phyloP scores from a whole-genome alignment of 305 asterid genomes.

The Solanum hybrid region DNA sequence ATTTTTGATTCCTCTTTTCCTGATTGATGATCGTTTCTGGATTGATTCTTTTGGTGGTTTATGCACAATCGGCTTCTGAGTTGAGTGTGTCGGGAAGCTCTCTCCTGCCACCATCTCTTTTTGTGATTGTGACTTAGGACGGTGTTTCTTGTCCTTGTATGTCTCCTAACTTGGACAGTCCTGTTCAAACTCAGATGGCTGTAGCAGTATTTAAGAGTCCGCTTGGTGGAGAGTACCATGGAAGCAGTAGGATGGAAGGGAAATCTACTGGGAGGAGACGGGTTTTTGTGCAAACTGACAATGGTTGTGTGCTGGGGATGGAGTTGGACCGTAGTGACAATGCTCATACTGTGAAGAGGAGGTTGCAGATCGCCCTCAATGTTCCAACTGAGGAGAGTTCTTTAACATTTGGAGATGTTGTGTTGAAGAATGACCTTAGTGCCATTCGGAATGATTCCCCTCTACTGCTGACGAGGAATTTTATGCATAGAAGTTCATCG shows the following conservation, averaged over 20 bases:
- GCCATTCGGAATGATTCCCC: conserved; percentile 76
- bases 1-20: conserved; percentile 19
- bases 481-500: conserved; percentile 89
- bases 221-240: conserved; percentile 57
- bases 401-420: conserved; percentile 74
- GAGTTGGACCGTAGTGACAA: conserved; percentile 81
- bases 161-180: conserved; percentile 78
- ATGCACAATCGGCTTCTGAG: conserved; percentile 34
- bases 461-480: conserved; percentile 67
- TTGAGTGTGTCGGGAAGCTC: conserved; percentile 33
- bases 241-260: conserved; percentile 51
- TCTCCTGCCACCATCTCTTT: conserved; percentile 47
- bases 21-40: conserved; percentile 37
- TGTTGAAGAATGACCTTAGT: conserved; percentile 82
- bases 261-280: conserved; percentile 55
- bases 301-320: conserved; percentile 91
- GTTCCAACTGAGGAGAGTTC: conserved; percentile 88
- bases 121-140: conserved; percentile 27
- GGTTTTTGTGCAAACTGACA: conserved; percentile 87
- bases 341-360: conserved; percentile 84
- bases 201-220: conserved; percentile 73
- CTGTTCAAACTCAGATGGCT: conserved; percentile 94
- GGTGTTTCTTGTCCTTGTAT: conserved; percentile 32
- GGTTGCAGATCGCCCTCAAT: conserved; percentile 76
- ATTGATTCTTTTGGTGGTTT: conserved; percentile 15